Evolutionary conservation across 179 eudicot genomes (phyloP), one percentile per base, ranked within the genome.

Genomic region (Corrigiola litoralis): DNA sequence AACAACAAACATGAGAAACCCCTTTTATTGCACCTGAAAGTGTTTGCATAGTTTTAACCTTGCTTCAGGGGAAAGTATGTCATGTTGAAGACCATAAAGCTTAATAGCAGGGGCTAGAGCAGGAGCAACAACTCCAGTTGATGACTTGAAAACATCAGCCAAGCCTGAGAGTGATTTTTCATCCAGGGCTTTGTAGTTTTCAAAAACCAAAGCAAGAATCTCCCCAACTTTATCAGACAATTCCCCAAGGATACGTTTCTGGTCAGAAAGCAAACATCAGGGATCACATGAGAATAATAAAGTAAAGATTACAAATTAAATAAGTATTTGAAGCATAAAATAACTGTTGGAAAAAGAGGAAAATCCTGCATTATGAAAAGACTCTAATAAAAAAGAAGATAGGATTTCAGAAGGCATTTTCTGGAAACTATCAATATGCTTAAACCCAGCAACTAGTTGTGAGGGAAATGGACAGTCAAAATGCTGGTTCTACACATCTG

Each of bases 191-290:
- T 92, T 89, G 75, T 89, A 92, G 66, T 92, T 92, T 61, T 89
- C 84, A 58, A 92, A 92, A 49, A 85, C 85, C 34, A 82, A 71
- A 68, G 88, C 76, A 62, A 92, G 78, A 57, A 87, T 70, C 66
- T 83, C 82, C 63, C 85, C 88, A 6, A 85, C 77, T 66, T 85
- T 81, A 27, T 92, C 89, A 34, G 79, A 86, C 67, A 85, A 56
- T 66, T 89, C 96, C 60, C 98, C 98, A 36, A 87, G 64, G 34
- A 89, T 81, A 31, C 98, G 91, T 73, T 87, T 87, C 98, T 91
- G 76, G 31, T 58, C 48, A 57, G 24, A 23, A 25, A 46, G 45
- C 10, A 5, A 58, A 45, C 31, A 61, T 56, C 10, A 49, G 33
- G 57, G 1, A 47, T 33, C 61, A 37, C 46, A 12, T 66, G 2